Evolutionary conservation across 306 rosid genomes (phyloP).

Genomic region (Prosopis cineraria): DNA sequence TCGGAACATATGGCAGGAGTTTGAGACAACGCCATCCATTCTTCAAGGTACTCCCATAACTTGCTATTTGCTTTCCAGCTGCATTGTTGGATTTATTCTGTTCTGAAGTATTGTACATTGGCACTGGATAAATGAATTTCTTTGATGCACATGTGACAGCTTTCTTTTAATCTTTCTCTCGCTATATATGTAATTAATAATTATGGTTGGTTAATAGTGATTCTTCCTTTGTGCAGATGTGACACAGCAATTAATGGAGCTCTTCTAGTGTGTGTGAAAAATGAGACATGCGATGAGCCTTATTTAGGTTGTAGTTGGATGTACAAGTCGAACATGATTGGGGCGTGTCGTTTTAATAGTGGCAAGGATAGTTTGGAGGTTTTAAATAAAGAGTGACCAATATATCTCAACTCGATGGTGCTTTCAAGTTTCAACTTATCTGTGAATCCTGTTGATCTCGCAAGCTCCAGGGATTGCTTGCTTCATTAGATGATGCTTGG

Average conservation of each 20-base stretch:
- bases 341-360: background rate
- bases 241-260: slow-evolving; percentile 94
- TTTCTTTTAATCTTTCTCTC: background rate
- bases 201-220: slow-evolving; percentile 5
- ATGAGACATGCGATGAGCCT: slow-evolving; percentile 10
- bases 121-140: slow-evolving; percentile 3
- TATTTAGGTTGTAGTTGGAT: slow-evolving; percentile 2
- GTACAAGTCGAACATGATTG: slow-evolving; percentile 26
- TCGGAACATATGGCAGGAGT: slow-evolving; percentile 87
- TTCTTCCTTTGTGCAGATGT: slow-evolving; percentile 71
- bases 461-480: background rate
- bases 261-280: slow-evolving; percentile 47
- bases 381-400: slow-evolving; percentile 6
- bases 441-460: background rate
- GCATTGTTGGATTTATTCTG: slow-evolving; percentile 16
- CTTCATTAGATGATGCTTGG: background rate
- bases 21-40: slow-evolving; percentile 81
- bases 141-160: background rate
- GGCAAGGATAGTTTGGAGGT: background rate
- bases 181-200: too few relatives aligned
- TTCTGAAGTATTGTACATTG: slow-evolving; percentile 15
- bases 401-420: background rate
- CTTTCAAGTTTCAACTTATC: slow-evolving; percentile 16
- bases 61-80: slow-evolving; percentile 10
- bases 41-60: slow-evolving; percentile 69